Evolutionary conservation across 352 stramenopile species (phyloP).

Genomic region (Thalassiosira livingstoniorum): DNA sequence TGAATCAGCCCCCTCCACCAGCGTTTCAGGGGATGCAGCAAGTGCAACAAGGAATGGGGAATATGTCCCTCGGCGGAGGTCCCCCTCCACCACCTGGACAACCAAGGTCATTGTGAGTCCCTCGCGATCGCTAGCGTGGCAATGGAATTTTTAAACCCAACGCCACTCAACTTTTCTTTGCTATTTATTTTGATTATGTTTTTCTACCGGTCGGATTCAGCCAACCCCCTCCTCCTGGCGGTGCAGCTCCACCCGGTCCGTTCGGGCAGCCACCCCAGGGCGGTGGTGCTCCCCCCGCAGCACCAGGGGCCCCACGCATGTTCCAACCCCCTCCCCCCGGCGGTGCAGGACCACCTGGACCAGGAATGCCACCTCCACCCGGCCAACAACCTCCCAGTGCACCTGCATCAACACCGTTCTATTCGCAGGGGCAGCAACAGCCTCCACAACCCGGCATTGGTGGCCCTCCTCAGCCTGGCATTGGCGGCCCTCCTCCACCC

Average conservation of each 20-base stretch:
- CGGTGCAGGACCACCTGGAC: background rate
- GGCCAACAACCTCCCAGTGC: background rate
- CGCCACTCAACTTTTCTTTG: too few relatives aligned
- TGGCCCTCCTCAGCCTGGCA: background rate
- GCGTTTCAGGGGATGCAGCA: slow-evolving; percentile 11
- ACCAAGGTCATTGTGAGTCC: slow-evolving; percentile 25
- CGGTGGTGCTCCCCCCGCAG: slow-evolving; percentile 10
- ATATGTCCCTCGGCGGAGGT: slow-evolving; percentile 32
- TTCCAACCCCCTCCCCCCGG: slow-evolving; percentile 9
- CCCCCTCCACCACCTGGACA: background rate
- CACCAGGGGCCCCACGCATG: background rate
- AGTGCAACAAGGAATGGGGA: slow-evolving; percentile 52
- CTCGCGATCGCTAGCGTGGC: too few relatives aligned
- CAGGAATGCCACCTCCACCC: slow-evolving; percentile 15
- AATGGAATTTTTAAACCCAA: too few relatives aligned
- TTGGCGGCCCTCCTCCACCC: background rate
- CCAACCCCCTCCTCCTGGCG: background rate
- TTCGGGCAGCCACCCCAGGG: background rate
- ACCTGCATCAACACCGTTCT: background rate
- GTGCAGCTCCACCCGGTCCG: background rate
- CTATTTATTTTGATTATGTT: too few relatives aligned
- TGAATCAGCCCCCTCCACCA: slow-evolving; percentile 2
- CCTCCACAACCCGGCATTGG: background rate
- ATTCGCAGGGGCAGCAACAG: background rate
- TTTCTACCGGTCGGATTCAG: too few relatives aligned